phyloP scores from a whole-genome alignment of 768 basidiomycete genomes.

The Lactifluus subvellereus region DNA sequence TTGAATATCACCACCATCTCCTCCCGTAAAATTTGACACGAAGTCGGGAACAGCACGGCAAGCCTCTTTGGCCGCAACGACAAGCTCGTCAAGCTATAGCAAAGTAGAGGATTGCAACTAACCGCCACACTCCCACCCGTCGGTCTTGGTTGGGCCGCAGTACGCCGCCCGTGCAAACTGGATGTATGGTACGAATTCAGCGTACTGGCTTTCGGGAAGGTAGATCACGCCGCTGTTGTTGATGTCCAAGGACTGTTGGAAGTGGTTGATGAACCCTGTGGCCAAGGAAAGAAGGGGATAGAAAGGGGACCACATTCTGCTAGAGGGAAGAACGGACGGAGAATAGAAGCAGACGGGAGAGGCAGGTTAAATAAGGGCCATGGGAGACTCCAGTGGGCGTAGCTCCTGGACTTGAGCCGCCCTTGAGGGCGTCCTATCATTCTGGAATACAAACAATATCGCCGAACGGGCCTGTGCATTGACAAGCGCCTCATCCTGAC shows the following conservation, averaged over 20 bases:
- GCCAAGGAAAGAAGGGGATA: not conserved
- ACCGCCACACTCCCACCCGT: constrained; percentile 44
- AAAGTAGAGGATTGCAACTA: constrained; percentile 18
- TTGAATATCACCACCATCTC: constrained; percentile 45
- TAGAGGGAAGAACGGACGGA: not conserved
- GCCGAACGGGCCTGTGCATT: too few species aligned
- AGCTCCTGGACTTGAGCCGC: not conserved
- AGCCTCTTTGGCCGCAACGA: constrained; percentile 30
- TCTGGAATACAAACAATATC: not conserved
- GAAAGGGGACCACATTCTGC: constrained; percentile 7
- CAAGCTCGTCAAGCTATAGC: not conserved
- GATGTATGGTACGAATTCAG: constrained; percentile 41
- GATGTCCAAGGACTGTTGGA: constrained; percentile 1
- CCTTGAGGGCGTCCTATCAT: too few species aligned
- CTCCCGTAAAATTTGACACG: constrained; percentile 39
- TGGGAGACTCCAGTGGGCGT: not conserved
- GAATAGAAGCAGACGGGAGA: not conserved
- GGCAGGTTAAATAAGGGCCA: not conserved
- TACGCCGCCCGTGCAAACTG: constrained; percentile 54
- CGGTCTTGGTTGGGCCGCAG: constrained; percentile 36
- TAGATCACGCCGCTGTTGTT: constrained; percentile 19
- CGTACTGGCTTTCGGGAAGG: constrained; percentile 32
- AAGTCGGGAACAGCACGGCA: constrained; percentile 40
- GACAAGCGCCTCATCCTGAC: not conserved
- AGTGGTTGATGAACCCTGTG: not conserved